phyloP scores from a whole-genome alignment of 2,329 filamentous ascomycete species.

The Daldinia sp. region DNA sequence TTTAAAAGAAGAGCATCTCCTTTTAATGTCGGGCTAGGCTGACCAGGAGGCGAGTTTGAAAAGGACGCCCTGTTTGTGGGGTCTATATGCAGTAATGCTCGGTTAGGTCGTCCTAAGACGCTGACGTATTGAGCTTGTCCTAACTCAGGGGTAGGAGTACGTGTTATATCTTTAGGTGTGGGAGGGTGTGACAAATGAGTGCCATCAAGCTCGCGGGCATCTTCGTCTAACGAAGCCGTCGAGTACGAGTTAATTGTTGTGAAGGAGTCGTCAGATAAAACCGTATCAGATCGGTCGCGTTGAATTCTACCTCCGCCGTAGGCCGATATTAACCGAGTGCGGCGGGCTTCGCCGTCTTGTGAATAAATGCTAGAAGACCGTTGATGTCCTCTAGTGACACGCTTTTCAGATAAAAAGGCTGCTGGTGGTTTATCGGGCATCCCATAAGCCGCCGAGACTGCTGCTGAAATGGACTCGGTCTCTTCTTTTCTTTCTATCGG shows the following conservation, averaged over 20 bases:
- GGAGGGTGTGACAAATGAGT: conserved; percentile 56
- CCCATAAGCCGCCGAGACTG: conserved; percentile 44
- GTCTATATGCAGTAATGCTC: conserved; percentile 48
- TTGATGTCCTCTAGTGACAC: conserved; percentile 42
- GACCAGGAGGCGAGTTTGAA: conserved; percentile 53
- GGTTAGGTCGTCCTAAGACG: conserved; percentile 47
- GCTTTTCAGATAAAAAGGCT: conserved; percentile 48
- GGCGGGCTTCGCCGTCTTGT: conserved; percentile 45
- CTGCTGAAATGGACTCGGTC: conserved; percentile 41
- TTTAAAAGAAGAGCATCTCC: conserved; percentile 50
- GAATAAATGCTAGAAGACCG: conserved; percentile 56
- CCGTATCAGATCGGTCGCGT: conserved; percentile 47
- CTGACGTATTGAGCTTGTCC: conserved; percentile 53
- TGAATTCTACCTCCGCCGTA: conserved; percentile 16
- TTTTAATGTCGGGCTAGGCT: conserved; percentile 58
- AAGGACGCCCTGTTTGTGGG: conserved; percentile 54
- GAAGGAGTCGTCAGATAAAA: conserved; percentile 51
- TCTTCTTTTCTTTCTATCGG: conserved; percentile 47
- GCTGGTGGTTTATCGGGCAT: conserved; percentile 48
- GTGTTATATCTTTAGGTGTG: conserved; percentile 60
- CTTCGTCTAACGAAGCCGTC: conserved; percentile 49
- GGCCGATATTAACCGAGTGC: conserved; percentile 1
- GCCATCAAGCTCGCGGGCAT: conserved; percentile 50
- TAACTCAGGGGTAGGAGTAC: conserved; percentile 50
- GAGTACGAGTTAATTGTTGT: conserved; percentile 56